Evolutionary conservation across 352 stramenopile species (phyloP).

Genomic region (Phytopythium montanum): DNA sequence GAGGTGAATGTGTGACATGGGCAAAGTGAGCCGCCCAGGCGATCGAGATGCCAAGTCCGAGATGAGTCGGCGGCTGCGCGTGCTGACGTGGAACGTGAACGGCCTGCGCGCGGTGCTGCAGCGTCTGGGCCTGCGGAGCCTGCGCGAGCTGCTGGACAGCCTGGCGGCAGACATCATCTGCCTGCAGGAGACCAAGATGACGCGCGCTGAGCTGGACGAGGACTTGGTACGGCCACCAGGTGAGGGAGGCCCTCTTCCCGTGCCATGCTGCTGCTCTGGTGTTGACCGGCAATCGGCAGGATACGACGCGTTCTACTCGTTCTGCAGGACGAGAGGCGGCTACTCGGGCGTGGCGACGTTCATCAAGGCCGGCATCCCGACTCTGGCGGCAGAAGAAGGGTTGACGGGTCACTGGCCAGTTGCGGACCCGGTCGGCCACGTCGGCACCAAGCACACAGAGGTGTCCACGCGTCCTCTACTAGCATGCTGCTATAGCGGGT

Average conservation of each 20-base stretch:
- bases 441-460: slow-evolving; percentile 43
- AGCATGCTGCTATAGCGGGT: not conserved
- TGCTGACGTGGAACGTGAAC: slow-evolving; percentile 89
- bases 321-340: slow-evolving; percentile 53
- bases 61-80: slow-evolving; percentile 25
- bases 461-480: slow-evolving; percentile 12
- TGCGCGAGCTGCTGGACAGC: slow-evolving; percentile 46
- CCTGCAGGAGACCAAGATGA: slow-evolving; percentile 87
- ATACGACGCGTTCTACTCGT: slow-evolving; percentile 85
- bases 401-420: slow-evolving; percentile 59
- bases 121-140: slow-evolving; percentile 35
- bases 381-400: slow-evolving; percentile 65
- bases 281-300: slow-evolving; percentile 19
- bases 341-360: slow-evolving; percentile 85
- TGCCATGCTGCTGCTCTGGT: not conserved
- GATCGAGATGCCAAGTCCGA: not conserved
- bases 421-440: slow-evolving; percentile 51
- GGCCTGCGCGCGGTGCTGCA: slow-evolving; percentile 74
- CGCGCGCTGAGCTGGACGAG: slow-evolving; percentile 75
- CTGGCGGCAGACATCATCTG: slow-evolving; percentile 74
- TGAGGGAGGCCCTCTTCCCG: slow-evolving; percentile 3
- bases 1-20: not conserved
- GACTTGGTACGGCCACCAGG: slow-evolving; percentile 64
- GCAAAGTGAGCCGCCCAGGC: not conserved
- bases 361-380: slow-evolving; percentile 41